Evolutionary conservation across 305 asterid genomes (phyloP).

Genomic region (Solanum hybrid): DNA sequence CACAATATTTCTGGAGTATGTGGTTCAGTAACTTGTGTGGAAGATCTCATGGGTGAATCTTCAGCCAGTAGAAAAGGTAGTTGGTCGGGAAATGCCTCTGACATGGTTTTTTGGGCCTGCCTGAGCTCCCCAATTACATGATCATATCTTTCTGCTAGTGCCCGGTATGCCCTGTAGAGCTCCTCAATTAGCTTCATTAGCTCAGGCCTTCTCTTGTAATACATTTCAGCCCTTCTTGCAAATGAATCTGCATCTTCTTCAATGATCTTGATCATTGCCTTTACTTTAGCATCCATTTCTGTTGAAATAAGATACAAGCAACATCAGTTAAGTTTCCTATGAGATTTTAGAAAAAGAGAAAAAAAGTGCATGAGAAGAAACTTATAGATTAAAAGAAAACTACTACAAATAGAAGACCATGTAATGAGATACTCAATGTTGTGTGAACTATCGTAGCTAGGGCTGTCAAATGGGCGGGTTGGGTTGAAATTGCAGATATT

Average conservation of each 20-base stretch:
- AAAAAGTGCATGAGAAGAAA: not conserved
- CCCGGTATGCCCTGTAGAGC: slow-evolving; percentile 48
- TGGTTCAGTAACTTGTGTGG: slow-evolving; percentile 29
- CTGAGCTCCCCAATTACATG: slow-evolving; percentile 82
- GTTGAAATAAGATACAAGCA: not conserved
- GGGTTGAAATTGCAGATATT: no score
- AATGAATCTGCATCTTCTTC: slow-evolving; percentile 88
- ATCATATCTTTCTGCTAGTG: slow-evolving; percentile 79
- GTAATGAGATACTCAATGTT: not conserved
- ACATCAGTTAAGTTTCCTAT: not conserved
- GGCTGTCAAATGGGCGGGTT: no score
- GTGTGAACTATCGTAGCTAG: not conserved
- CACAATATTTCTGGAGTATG: slow-evolving; percentile 14
- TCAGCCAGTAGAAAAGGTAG: slow-evolving; percentile 49
- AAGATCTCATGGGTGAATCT: slow-evolving; percentile 51
- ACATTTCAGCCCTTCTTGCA: slow-evolving; percentile 86
- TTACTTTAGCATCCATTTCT: slow-evolving; percentile 81
- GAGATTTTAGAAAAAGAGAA: not conserved
- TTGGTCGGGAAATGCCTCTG: slow-evolving; percentile 83
- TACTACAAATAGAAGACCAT: not conserved
- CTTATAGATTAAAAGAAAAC: not conserved
- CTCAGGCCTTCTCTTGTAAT: slow-evolving; percentile 81
- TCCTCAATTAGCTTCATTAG: slow-evolving; percentile 62
- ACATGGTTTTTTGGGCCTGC: slow-evolving; percentile 77
- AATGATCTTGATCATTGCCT: slow-evolving; percentile 49